Evolutionary conservation across 345 rosid species (phyloP).

Genomic region (Populus alba): DNA sequence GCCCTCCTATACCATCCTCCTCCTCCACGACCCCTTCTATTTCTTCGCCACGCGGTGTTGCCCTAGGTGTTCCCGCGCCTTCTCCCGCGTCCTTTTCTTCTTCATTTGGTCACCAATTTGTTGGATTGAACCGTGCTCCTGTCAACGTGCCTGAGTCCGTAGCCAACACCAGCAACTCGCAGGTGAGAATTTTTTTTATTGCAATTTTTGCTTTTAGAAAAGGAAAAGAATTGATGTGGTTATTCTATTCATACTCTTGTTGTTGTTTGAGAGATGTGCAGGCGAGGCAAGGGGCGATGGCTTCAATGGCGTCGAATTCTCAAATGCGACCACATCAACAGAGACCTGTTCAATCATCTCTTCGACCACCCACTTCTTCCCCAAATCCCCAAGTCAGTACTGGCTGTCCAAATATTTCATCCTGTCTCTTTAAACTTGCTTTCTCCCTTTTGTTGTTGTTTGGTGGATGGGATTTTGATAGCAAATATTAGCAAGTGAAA

Average conservation of each 20-base stretch:
- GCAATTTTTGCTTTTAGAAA: no score
- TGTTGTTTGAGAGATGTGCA: slow-evolving; percentile 17
- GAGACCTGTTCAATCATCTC: slow-evolving; percentile 68
- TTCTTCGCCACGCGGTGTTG: slow-evolving; percentile 47
- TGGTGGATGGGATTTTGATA: not conserved
- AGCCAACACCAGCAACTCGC: slow-evolving; percentile 44
- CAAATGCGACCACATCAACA: slow-evolving; percentile 75
- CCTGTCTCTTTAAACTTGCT: not conserved
- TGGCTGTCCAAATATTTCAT: no score
- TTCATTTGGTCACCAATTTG: slow-evolving; percentile 63
- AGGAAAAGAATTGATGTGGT: no score
- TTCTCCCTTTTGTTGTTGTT: not conserved
- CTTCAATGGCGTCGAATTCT: slow-evolving; percentile 57
- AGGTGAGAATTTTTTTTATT: slow-evolving; percentile 31
- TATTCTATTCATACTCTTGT: not conserved
- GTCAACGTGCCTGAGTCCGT: slow-evolving; percentile 46
- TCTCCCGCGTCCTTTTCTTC: slow-evolving; percentile 53
- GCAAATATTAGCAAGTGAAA: not conserved
- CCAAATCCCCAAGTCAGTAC: slow-evolving; percentile 63
- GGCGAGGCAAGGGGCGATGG: slow-evolving; percentile 74
- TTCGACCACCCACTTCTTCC: slow-evolving; percentile 53
- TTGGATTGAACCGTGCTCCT: slow-evolving; percentile 50
- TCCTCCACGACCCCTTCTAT: slow-evolving; percentile 37
- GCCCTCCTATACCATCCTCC: slow-evolving; percentile 33
- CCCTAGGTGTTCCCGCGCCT: slow-evolving; percentile 69